Evolutionary conservation across 2,329 filamentous ascomycete genomes (phyloP).

Genomic region (Atkinsonella hypoxylon): DNA sequence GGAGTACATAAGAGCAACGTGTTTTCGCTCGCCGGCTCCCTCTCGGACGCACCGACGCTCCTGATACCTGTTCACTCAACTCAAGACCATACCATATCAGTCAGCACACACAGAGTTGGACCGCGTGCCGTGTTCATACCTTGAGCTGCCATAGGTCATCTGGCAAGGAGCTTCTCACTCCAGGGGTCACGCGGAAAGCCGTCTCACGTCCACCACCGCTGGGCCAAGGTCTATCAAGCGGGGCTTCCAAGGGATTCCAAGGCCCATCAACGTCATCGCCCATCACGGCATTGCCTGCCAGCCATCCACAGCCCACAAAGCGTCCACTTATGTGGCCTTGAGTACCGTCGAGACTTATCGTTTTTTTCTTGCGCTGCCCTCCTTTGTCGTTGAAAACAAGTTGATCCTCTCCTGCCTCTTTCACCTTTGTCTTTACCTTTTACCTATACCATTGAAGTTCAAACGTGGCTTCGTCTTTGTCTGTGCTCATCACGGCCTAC

Average conservation of each 20-base stretch:
- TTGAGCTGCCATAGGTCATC: background rate
- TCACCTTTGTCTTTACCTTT: background rate
- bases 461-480: too few relatives aligned
- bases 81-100: too few relatives aligned
- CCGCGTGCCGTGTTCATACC: background rate
- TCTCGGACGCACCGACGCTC: background rate
- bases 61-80: background rate
- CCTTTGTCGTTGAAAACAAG: background rate
- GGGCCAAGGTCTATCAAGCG: conserved; percentile 1
- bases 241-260: background rate
- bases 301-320: background rate
- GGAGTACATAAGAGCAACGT: background rate
- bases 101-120: too few relatives aligned
- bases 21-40: too few relatives aligned
- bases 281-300: background rate
- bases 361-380: background rate
- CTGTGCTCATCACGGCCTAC: too few relatives aligned
- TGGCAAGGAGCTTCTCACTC: background rate
- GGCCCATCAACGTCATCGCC: conserved; percentile 8
- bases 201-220: background rate
- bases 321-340: background rate
- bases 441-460: background rate
- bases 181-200: background rate
- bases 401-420: background rate
- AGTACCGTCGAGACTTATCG: background rate